phyloP scores from a whole-genome alignment of 129 eudicot genomes.

The Sambucus nigra region DNA sequence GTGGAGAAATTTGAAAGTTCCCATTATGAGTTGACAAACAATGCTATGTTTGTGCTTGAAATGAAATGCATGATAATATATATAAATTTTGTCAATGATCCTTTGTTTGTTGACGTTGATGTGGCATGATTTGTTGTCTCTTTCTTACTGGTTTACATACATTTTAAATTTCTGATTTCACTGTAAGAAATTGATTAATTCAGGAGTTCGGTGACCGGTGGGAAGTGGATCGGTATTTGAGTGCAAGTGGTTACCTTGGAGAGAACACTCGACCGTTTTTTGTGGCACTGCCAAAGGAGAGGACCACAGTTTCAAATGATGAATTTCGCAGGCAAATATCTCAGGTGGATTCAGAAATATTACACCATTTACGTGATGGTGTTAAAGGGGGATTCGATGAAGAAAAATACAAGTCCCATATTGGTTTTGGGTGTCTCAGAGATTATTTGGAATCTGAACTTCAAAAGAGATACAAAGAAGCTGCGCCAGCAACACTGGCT shows the following conservation, averaged over 20 bases:
- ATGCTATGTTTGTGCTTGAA: no score
- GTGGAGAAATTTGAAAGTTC: not conserved
- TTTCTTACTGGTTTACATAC: not conserved
- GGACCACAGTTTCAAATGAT: conserved; percentile 66
- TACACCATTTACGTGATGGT: conserved; percentile 53
- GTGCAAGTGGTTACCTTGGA: conserved; percentile 96
- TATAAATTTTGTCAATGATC: not conserved
- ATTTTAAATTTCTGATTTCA: not conserved
- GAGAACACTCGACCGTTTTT: conserved; percentile 76
- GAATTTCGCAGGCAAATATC: conserved; percentile 85
- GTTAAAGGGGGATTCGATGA: conserved; percentile 94
- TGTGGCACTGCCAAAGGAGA: conserved; percentile 91
- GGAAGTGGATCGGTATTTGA: conserved; percentile 94
- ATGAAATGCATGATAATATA: no score
- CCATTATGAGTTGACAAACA: not conserved
- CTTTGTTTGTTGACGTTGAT: not conserved
- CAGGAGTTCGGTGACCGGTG: conserved; percentile 87
- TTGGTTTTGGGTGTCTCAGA: conserved; percentile 79
- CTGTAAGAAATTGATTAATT: not conserved
- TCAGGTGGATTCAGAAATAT: conserved; percentile 71
- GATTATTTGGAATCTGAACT: conserved; percentile 89
- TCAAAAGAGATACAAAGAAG: conserved; percentile 88
- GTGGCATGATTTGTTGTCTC: not conserved
- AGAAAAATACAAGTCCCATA: conserved; percentile 65
- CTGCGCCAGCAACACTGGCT: conserved; percentile 90